Evolutionary conservation across 2,329 filamentous ascomycete genomes (phyloP), one percentile per base, ranked within the genome.

Genomic region (Fusarium staphyleae): DNA sequence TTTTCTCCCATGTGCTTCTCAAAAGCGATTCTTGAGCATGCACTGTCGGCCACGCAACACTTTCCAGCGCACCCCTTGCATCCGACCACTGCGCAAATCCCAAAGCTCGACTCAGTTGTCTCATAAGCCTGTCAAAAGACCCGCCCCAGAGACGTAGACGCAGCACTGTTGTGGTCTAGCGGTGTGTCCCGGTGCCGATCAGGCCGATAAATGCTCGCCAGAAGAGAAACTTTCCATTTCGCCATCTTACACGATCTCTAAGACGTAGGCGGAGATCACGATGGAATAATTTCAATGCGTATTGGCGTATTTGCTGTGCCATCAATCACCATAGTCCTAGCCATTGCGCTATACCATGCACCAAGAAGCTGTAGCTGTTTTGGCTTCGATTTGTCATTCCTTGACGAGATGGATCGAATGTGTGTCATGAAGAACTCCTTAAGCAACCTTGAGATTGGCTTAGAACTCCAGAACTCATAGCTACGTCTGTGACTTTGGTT

Each of bases 1-100:
- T n/a, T n/a, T n/a, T 24, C 63, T 14, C 65, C 68, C 52, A 57
- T 1, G 52, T 4, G 3, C 40, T 16, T 9, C 26, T 14, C 2
- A 57, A 7, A 3, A 37, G 28, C 2, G 18, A 28, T 1, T 13
- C 9, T 11, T 10, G 12, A 2, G 1, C 5, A 6, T 10, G n/a
- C 10, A 12, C 12, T 13, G 12, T 14, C 0, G 53, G 46, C 53
- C 53, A 57, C 3, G 34, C 33, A 8, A 57, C 19, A 4, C 43
- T 18, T 0, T 13, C 4, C 4, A 57, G 9, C 0, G 14, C 14
- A 11, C 3, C 8, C 3, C 12, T 52, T 9, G 34, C 40, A 16
- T 57, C 45, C 3, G 30, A n/a, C 53, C 52, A 57, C 3, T 12
- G 16, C 0, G 1, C 7, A 5, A 56, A 22, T 5, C n/a, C 30